Conservation (phyloP, 768 basidiomycete genomes). For the Pleurotus giganteus region DNA sequence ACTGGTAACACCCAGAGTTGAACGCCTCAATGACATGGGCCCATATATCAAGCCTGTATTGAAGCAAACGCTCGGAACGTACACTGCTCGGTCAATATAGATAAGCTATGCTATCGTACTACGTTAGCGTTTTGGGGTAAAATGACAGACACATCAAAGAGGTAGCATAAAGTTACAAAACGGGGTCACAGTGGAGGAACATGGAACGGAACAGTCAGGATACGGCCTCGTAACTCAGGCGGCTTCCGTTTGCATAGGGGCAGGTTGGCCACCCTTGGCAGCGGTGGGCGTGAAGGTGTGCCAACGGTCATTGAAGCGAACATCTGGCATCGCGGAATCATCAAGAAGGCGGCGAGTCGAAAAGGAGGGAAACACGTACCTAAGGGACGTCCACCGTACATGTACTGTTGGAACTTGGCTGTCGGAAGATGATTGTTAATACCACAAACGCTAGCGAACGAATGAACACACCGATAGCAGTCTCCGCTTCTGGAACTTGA, state of each 20-base stretch:
- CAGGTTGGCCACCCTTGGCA: constrained; percentile 81
- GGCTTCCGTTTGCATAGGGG: constrained; percentile 61
- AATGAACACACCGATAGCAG: constrained; percentile 70
- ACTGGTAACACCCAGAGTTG: too few relatives aligned
- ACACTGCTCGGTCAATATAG: too few relatives aligned
- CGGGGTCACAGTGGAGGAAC: background rate
- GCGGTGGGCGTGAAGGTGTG: constrained; percentile 89
- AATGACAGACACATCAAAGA: too few relatives aligned
- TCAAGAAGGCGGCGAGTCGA: background rate
- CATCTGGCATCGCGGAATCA: constrained; percentile 47
- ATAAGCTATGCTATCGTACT: too few relatives aligned
- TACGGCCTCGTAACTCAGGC: constrained; percentile 12
- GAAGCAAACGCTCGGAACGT: too few relatives aligned
- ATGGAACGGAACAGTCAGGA: background rate
- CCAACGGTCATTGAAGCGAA: constrained; percentile 94
- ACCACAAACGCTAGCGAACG: background rate
- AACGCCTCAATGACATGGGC: too few relatives aligned
- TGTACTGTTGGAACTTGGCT: constrained; percentile 95
- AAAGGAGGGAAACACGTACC: constrained; percentile 41
- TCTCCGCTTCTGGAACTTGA: constrained; percentile 85
- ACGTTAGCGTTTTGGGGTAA: too few relatives aligned
- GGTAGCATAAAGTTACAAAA: background rate
- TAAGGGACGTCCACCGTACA: constrained; percentile 90
- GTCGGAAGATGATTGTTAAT: constrained; percentile 3
- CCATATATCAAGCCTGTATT: too few relatives aligned